Conservation (phyloP, 306 rosid species). For the Gillenia trifoliata region DNA sequence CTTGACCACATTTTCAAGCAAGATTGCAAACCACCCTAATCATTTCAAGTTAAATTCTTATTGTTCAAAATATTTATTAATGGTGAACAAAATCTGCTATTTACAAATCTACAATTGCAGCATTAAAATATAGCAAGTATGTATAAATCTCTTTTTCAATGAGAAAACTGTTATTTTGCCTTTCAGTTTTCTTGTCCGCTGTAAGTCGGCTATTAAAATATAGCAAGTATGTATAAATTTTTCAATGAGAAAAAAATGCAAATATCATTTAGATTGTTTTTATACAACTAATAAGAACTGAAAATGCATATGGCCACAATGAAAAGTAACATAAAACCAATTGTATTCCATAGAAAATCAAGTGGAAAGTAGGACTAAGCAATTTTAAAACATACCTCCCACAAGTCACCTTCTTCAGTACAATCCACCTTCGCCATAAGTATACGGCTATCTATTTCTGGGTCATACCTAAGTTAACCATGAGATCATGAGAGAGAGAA, state of each 20-base stretch:
- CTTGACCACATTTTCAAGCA: neutral
- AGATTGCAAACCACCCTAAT: neutral
- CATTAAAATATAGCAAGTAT: neutral
- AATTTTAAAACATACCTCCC: conserved; percentile 55
- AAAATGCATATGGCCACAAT: no score
- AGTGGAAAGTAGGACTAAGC: conserved; percentile 8
- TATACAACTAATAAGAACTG: neutral
- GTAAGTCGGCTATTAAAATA: neutral
- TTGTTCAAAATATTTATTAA: neutral
- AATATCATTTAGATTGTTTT: neutral
- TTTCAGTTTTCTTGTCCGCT: neutral
- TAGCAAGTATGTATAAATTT: neutral
- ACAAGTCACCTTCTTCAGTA: conserved; percentile 67
- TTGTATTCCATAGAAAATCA: neutral
- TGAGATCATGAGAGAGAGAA: conserved; percentile 9
- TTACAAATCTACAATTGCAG: no score
- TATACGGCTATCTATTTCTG: conserved; percentile 86
- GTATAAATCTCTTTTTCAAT: neutral
- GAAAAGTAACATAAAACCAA: neutral
- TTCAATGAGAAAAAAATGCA: neutral
- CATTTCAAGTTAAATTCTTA: neutral
- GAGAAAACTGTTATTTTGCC: neutral
- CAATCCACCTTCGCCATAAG: conserved; percentile 81
- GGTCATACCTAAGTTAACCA: conserved; percentile 65
- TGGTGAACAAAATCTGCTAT: neutral